Evolutionary conservation across 352 stramenopile species (phyloP).

Genomic region (Peronospora belbahrii): DNA sequence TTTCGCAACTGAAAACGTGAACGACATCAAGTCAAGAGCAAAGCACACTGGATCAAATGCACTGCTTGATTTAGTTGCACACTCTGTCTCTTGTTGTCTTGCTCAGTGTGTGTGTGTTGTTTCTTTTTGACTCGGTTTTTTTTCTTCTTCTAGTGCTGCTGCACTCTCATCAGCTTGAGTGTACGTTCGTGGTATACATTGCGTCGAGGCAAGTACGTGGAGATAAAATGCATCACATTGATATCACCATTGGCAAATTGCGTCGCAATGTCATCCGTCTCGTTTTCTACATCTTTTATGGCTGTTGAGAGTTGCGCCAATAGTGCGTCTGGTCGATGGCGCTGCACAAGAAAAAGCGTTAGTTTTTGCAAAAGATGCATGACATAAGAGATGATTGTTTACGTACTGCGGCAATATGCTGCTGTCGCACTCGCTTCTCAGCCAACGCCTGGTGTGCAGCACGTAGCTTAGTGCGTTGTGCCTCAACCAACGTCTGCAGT

Average conservation of each 20-base stretch:
- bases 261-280: conserved; percentile 62
- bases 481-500: conserved; percentile 44
- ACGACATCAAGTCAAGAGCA: not conserved
- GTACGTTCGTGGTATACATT: conserved; percentile 71
- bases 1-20: conserved; percentile 60
- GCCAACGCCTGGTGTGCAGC: conserved; percentile 47
- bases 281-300: conserved; percentile 49
- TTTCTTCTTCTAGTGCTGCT: conserved; percentile 39
- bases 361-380: not conserved
- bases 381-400: not conserved
- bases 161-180: conserved; percentile 61
- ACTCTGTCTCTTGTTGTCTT: not conserved
- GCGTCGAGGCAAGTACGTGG: conserved; percentile 55
- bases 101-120: no score
- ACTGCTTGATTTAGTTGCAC: not conserved
- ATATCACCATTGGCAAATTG: conserved; percentile 72
- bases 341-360: conserved; percentile 26
- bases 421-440: conserved; percentile 63
- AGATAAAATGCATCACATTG: conserved; percentile 54
- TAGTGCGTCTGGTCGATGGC: conserved; percentile 58
- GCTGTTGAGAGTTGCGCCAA: conserved; percentile 59
- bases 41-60: conserved; percentile 20
- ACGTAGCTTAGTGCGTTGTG: conserved; percentile 40
- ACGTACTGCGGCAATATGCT: conserved; percentile 58
- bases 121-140: not conserved